Base-by-base conservation (phyloP, 768 basidiomycete species). In the Phanerochaete sordida region DNA sequence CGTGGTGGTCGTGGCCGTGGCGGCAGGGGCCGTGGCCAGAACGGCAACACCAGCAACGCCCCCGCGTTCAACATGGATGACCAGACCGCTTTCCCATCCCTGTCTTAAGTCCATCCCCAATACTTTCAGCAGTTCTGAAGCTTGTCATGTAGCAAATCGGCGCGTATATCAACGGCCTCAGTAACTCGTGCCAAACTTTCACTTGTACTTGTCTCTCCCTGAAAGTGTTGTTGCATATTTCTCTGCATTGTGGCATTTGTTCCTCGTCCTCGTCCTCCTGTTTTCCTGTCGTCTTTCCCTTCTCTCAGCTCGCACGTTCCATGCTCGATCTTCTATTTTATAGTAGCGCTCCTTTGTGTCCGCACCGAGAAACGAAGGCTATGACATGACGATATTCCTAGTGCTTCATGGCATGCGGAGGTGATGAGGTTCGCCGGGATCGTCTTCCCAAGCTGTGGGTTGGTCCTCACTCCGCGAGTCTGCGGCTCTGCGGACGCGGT, bases 61-160 rank as follows among this genome's bases (percentile, higher is more conserved):
- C 63, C 76, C 47, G 57, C 67, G 61, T 77, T 93, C 74, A 81
- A 88, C 70, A 90, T 95, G 64, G 87, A 86, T 68, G 94, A 97
- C 74, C 80, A 91, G 75, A 77, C 76, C 27, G 93, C 92, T 61
- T 97, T 97, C 86, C 94, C 94, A 47, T 92, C 94, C 65, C 83
- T 97, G 65, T 81, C 90, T 62, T 83, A 73, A 69, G 57, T 37
- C 8, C 53, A 16, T 24, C 7, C 35, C 26, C 28, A 57, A 19
- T 8, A 13, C 23, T 47, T 37, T 35, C 56, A 44, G 23, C 51
- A 30, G 44, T 46, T n/a, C 43, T 53, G 45, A 55, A 57, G 44
- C 21, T 49, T 54, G 37, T 19, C 13, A 51, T 51, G 58, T 52
- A 28, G 51, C 52, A 54, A 59, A 59, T 53, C 30, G 43, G 47